phyloP scores from a whole-genome alignment of 345 rosid species.

The Iberis pinnata region DNA sequence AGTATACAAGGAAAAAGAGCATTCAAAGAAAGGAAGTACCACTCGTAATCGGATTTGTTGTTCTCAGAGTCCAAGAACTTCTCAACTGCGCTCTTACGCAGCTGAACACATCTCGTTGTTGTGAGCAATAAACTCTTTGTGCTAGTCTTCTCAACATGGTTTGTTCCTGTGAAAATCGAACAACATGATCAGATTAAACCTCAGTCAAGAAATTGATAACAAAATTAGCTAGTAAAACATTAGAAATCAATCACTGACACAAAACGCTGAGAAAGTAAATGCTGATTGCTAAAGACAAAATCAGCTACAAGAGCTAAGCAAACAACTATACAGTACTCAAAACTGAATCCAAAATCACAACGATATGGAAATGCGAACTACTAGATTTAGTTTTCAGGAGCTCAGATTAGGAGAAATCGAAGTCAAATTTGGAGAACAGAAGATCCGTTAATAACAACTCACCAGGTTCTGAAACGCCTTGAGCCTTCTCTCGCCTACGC shows the following conservation, averaged over 20 bases:
- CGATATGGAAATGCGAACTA: too few relatives aligned
- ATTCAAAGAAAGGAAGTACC: constrained; percentile 12
- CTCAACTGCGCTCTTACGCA: constrained; percentile 21
- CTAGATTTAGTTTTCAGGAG: not conserved
- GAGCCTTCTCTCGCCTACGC: constrained; percentile 65
- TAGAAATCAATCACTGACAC: too few relatives aligned
- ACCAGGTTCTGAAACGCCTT: constrained; percentile 32
- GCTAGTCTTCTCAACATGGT: not conserved
- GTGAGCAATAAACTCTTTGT: constrained; percentile 7
- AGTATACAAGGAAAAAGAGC: not conserved
- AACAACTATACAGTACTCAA: too few relatives aligned
- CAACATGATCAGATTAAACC: not conserved
- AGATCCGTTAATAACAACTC: constrained; percentile 26
- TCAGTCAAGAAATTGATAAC: not conserved
- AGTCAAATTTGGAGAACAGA: not conserved
- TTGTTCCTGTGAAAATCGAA: constrained; percentile 11
- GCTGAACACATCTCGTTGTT: constrained; percentile 13
- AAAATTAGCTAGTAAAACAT: too few relatives aligned
- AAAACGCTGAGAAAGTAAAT: too few relatives aligned
- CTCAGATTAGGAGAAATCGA: constrained; percentile 8
- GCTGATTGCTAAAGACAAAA: too few relatives aligned
- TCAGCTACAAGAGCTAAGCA: too few relatives aligned
- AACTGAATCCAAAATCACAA: too few relatives aligned
- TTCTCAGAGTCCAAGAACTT: constrained; percentile 30
- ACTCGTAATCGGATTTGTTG: constrained; percentile 26